Conservation (phyloP, 2,329 filamentous ascomycete species). For the Coleophoma eucalyptorum region DNA sequence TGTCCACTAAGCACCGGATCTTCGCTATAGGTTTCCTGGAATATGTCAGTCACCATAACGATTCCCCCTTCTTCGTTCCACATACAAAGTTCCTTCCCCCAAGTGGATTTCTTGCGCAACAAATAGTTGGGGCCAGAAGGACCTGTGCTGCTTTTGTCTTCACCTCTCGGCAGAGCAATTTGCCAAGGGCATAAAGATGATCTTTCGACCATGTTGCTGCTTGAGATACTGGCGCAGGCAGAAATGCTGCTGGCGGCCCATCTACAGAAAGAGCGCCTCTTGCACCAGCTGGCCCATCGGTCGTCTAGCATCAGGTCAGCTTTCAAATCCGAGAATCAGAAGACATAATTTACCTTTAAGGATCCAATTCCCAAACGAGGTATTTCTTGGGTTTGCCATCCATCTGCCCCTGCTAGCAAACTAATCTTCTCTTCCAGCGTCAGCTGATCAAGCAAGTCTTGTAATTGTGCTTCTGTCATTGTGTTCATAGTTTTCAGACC, state of each 20-base stretch:
- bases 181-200: neutral
- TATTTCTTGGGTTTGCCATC: constrained; percentile 1
- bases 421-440: constrained; percentile 1
- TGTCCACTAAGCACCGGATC: constrained; percentile 25
- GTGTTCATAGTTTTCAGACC: too few species aligned
- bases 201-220: neutral
- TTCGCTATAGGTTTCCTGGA: constrained; percentile 24
- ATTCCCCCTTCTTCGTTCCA: neutral
- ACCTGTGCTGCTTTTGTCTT: constrained; percentile 1
- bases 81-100: neutral
- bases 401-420: neutral
- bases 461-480: too few species aligned
- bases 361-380: neutral
- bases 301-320: neutral
- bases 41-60: neutral
- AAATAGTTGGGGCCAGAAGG: neutral
- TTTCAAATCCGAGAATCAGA: neutral
- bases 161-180: neutral
- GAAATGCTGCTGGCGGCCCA: neutral
- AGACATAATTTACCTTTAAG: neutral
- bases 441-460: neutral
- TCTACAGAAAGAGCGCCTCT: constrained; percentile 1
- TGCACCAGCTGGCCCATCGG: neutral
- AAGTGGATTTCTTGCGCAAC: neutral
- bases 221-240: neutral